Base-by-base conservation (phyloP, 129 eudicot species). In the Pittosporum tobira region DNA sequence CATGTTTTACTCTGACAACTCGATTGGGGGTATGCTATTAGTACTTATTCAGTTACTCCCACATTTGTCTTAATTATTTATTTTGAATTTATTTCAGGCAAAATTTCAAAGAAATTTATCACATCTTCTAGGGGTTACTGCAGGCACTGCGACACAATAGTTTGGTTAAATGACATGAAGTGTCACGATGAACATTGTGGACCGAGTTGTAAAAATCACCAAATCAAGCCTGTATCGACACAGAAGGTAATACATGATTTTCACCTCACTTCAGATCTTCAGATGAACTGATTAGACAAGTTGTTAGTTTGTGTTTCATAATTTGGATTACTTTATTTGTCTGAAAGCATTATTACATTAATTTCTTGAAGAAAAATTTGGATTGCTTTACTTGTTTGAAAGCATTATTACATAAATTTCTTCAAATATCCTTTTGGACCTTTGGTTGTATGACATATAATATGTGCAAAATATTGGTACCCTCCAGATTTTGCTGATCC, bases 71-170 rank as follows among this genome's bases (percentile, higher is more conserved):
- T 34, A 0, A 6, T 34, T 8, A 6, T 18, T 31, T 19, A 0
- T 28, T 1, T 66, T n/a, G n/a, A n/a, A n/a, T 62, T 34, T 1
- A 31, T 63, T 65, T 44, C 78, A 84, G 94, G 66, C 20, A 47
- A 11, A 27, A 65, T 67, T 27, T 72, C 71, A n/a, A 73, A 69
- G 76, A 77, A 66, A 57, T 65, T 62, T 56, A 48, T 69, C 45
- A 64, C 68, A 56, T 75, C 65, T 51, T 59, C 64, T 29, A 82
- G 95, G 65, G 97, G 94, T 49, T 80, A 68, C 75, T 90, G 95
- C 68, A 57, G 47, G 54, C 66, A 59, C 48, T 90, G 98, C 66
- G 19, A 48, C 51, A 63, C 73, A 60, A 57, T 86, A 4, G 56
- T 83, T 57, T 86, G 98, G 98, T 71, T 80, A 6, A 75, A 45